Evolutionary conservation across 73 alveolate species (phyloP), one percentile per base, ranked within the genome.

Genomic region (Effrenium voratum): DNA sequence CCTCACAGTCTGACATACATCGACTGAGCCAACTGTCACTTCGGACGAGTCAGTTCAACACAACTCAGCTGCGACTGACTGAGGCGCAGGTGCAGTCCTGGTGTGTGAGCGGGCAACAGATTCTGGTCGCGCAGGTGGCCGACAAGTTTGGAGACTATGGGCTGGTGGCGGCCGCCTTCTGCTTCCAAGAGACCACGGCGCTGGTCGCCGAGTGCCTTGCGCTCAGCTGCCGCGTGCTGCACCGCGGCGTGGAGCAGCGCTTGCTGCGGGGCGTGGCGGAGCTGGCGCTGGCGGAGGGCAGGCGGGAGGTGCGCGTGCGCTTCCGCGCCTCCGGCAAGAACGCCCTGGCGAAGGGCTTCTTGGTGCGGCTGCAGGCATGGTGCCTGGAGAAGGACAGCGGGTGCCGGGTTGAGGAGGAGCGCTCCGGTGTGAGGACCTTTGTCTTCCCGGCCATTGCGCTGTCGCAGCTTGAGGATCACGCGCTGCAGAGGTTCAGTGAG

Each of bases 21-120:
- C 92, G 92, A 34, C 73, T 82, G 28, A 47, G 92, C 34, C 92
- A 82, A 73, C 28, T 82, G 38, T 82, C 47, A 10, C 75, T n/a
- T 5, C 72, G 87, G 13, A 90, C 97, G 50, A 90, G 68, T 55
- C 97, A 90, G 49, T 90, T 90, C 97, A 90, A 90, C 88, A 90
- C 97, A 41, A 90, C 97, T 55, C 97, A 90, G 97, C 38, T 90
- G 43, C 97, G 97, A 75, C n/a, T 90, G 57, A 90, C 57, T 41
- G 97, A 90, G 38, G 40, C 36, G 43, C 86, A 90, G 1, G 87
- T 90, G 76, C 40, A 43, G n/a, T 1, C 50, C 3, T 82, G 92
- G 92, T n/a, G 66, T 30, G 15, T 13, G 52, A 82, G 30, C 5
- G 24, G 16, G 26, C 92, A 73, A 49, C 46, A 49, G 10, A 73